These are phyloP conservation scores for Gamsiella multidivaricata DNA, from an alignment of 192 early-diverging fungal species.

Conservation along the genomic window DNA sequence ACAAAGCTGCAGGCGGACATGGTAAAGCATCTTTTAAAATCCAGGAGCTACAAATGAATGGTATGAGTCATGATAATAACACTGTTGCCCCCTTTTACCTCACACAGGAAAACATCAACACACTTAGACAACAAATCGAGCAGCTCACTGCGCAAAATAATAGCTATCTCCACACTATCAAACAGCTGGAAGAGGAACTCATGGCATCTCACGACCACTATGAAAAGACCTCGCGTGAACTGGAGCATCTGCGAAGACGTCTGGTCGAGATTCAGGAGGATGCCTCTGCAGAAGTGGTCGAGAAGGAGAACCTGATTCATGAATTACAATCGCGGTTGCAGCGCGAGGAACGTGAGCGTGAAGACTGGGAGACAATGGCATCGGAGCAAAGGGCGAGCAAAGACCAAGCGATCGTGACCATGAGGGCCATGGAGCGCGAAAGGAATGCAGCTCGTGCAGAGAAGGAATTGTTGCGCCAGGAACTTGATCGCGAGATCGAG, in stretches of 20 bases:
- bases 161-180: conserved; percentile 68
- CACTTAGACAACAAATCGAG: conserved; percentile 63
- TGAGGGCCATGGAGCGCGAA: conserved; percentile 65
- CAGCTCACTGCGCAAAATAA: conserved; percentile 68
- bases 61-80: too few species aligned
- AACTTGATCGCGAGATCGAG: conserved; percentile 66
- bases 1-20: conserved; percentile 89
- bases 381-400: conserved; percentile 69
- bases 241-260: conserved; percentile 68
- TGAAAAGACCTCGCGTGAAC: conserved; percentile 58
- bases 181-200: conserved; percentile 61
- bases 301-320: conserved; percentile 62
- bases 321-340: conserved; percentile 69
- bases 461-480: conserved; percentile 57
- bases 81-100: too few species aligned
- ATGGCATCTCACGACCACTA: conserved; percentile 55
- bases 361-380: conserved; percentile 65
- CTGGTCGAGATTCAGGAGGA: conserved; percentile 73
- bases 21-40: conserved; percentile 8
- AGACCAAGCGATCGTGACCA: conserved; percentile 61
- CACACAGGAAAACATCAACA: conserved; percentile 65
- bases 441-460: conserved; percentile 57
- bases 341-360: conserved; percentile 68
- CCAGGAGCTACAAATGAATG: too few species aligned
- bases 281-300: conserved; percentile 64